A percentile compares a stretch with the other conserved stretches of the same genome.
These are phyloP conservation scores for Erythrophleum fordii DNA, from an alignment of 306 rosid species.

Conservation along the genomic window DNA sequence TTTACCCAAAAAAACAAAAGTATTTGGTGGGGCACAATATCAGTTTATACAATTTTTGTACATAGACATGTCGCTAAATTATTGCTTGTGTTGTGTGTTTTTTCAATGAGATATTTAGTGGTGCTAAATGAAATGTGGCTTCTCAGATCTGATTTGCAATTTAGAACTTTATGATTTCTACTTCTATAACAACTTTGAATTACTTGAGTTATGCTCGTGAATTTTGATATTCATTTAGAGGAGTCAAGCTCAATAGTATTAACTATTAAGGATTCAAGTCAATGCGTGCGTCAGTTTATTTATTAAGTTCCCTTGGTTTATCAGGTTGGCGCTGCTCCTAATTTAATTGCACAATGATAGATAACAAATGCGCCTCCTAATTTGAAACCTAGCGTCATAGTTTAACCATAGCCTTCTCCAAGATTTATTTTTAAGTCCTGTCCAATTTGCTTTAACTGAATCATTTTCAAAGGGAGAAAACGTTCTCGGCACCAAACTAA, in stretches of 20 bases:
- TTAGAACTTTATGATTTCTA: background rate
- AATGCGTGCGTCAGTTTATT: background rate
- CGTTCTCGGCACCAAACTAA: background rate
- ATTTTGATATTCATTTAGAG: constrained; percentile 1
- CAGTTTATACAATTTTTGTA: background rate
- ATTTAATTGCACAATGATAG: background rate
- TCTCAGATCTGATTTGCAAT: background rate
- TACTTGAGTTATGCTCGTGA: background rate
- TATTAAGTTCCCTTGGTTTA: background rate
- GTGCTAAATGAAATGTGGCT: background rate
- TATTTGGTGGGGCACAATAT: background rate
- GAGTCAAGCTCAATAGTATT: background rate
- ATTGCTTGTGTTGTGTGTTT: background rate
- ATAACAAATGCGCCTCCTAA: background rate
- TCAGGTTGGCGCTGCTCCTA: background rate
- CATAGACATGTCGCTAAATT: background rate
- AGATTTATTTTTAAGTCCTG: background rate
- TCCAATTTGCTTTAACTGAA: constrained; percentile 1
- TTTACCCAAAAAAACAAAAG: background rate
- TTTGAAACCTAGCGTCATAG: background rate
- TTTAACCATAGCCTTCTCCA: background rate
- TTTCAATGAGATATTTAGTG: background rate
- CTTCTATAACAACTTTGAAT: background rate
- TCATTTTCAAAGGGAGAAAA: background rate
- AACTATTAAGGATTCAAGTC: background rate